Evolutionary conservation across 1,284 basidiomycete genomes (phyloP).

Genomic region (Wallemia ichthyophaga): DNA sequence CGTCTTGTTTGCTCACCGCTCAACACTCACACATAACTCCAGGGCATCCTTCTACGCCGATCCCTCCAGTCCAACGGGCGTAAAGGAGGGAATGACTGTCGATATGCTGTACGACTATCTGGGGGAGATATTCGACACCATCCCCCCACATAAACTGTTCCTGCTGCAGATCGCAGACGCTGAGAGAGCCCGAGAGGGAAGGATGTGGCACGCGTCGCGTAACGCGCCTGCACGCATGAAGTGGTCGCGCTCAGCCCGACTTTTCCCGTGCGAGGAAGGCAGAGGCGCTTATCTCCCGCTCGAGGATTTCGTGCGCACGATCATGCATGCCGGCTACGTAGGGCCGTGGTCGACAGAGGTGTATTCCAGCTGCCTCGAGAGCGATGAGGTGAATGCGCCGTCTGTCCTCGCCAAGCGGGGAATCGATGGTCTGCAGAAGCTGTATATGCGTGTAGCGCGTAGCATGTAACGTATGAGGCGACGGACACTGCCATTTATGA

Average conservation of each 20-base stretch:
- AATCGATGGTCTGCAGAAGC: constrained; percentile 1
- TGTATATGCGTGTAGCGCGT: not conserved
- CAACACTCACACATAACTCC: no score
- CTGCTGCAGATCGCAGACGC: constrained; percentile 6
- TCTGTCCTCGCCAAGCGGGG: constrained; percentile 1
- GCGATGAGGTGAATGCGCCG: constrained; percentile 1
- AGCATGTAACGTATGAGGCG: no score
- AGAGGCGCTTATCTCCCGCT: constrained; percentile 4
- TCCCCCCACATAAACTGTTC: constrained; percentile 6
- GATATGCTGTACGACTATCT: constrained; percentile 1
- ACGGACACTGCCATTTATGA: no score
- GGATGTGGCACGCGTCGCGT: constrained; percentile 3
- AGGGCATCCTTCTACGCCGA: constrained; percentile 2
- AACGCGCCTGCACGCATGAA: constrained; percentile 6
- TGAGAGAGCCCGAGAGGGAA: not conserved
- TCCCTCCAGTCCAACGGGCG: constrained; percentile 1
- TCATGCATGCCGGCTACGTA: constrained; percentile 2
- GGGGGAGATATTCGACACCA: not conserved
- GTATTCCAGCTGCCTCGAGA: constrained; percentile 3
- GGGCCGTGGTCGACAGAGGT: constrained; percentile 4
- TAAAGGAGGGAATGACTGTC: not conserved
- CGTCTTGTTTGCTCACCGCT: no score
- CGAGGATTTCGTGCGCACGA: constrained; percentile 1
- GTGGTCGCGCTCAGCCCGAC: constrained; percentile 6
- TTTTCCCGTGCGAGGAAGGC: constrained; percentile 5